Evolutionary conservation across 192 early-diverging fungal genomes (phyloP).

Genomic region (Mortierella antarctica): DNA sequence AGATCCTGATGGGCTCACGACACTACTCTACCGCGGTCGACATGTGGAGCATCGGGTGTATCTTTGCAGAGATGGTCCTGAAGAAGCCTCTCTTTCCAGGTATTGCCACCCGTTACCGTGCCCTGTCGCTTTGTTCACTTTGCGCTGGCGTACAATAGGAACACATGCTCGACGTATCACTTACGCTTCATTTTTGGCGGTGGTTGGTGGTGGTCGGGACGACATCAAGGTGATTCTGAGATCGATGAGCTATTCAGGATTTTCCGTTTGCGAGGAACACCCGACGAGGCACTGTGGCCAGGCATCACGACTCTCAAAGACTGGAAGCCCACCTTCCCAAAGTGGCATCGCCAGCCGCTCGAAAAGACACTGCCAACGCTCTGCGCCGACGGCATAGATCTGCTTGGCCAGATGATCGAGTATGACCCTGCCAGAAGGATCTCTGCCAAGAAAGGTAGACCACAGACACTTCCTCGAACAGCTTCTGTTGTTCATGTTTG

Average conservation of each 20-base stretch:
- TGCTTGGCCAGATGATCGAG: conserved; percentile 77
- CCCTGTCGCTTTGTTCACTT: not conserved
- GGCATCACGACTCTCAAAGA: conserved; percentile 61
- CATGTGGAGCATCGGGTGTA: conserved; percentile 98
- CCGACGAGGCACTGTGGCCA: conserved; percentile 73
- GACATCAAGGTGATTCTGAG: conserved; percentile 62
- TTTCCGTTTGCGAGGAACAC: conserved; percentile 74
- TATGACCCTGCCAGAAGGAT: conserved; percentile 78
- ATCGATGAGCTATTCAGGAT: conserved; percentile 72
- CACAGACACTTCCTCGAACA: too few species aligned
- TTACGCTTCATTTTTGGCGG: not conserved
- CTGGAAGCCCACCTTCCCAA: conserved; percentile 62
- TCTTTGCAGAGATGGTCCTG: conserved; percentile 94
- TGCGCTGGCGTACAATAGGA: too few species aligned
- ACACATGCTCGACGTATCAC: too few species aligned
- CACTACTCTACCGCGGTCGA: conserved; percentile 95
- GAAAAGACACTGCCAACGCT: conserved; percentile 76
- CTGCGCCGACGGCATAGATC: conserved; percentile 69
- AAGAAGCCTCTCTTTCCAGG: conserved; percentile 89
- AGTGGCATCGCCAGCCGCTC: conserved; percentile 67
- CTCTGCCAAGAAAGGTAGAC: conserved; percentile 60
- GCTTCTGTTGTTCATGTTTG: not conserved
- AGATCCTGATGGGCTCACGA: conserved; percentile 91
- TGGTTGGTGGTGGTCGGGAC: not conserved
- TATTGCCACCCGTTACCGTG: conserved; percentile 8